These are phyloP conservation scores for Agaricus blazei DNA, from an alignment of 768 basidiomycete genomes.

Conservation along the genomic window DNA sequence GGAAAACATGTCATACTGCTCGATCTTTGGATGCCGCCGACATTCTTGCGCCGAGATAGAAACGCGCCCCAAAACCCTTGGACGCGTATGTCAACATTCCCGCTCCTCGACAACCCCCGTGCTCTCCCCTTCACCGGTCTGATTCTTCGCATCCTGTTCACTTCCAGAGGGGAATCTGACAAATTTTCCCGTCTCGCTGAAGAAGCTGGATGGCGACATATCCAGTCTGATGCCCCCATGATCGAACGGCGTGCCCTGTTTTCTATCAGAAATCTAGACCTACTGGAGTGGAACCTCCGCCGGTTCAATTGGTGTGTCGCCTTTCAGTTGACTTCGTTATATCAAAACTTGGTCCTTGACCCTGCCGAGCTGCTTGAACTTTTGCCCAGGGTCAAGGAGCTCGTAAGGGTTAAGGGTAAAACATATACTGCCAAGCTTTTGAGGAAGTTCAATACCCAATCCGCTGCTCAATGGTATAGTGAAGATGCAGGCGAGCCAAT, in stretches of 20 bases:
- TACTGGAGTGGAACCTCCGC: conserved; percentile 27
- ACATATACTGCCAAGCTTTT: conserved; percentile 35
- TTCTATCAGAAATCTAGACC: conserved; percentile 25
- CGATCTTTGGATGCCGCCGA: conserved; percentile 30
- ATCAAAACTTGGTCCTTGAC: conserved; percentile 39
- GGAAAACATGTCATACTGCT: conserved; percentile 36
- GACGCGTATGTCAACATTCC: conserved; percentile 4
- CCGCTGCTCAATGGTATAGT: conserved; percentile 21
- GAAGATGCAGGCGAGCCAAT: conserved; percentile 22
- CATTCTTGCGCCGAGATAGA: conserved; percentile 7
- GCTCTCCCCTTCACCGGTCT: conserved; percentile 52
- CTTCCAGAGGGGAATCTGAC: conserved; percentile 23
- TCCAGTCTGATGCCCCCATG: conserved; percentile 30
- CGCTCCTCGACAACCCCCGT: conserved; percentile 21
- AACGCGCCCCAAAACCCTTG: neutral
- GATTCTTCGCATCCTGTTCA: conserved; percentile 46
- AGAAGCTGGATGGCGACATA: conserved; percentile 31
- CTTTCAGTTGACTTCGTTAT: conserved; percentile 51
- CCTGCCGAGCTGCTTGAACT: conserved; percentile 44
- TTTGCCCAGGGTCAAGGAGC: conserved; percentile 24
- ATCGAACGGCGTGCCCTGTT: conserved; percentile 41
- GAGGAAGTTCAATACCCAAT: conserved; percentile 28
- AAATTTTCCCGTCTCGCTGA: conserved; percentile 34
- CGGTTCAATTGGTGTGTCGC: conserved; percentile 45
- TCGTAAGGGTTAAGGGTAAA: conserved; percentile 25